Evolutionary conservation across 768 basidiomycete species (phyloP).

Genomic region (Coprinopsis strossmayeri): DNA sequence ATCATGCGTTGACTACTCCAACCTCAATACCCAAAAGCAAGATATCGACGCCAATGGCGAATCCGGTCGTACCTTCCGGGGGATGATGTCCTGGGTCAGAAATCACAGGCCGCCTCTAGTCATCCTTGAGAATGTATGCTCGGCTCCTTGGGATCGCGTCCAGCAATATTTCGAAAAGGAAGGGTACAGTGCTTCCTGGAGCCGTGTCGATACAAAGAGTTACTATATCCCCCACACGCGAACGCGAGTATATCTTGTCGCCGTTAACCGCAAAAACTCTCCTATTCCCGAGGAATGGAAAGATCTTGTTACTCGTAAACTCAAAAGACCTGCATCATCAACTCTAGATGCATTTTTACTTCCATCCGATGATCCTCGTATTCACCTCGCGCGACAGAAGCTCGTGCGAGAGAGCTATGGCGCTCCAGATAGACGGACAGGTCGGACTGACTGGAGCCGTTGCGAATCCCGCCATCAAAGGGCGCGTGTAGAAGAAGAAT

Average conservation of each 20-base stretch:
- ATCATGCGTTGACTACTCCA: slow-evolving; percentile 97
- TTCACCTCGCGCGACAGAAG: slow-evolving; percentile 82
- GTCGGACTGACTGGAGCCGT: slow-evolving; percentile 83
- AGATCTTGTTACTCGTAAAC: slow-evolving; percentile 45
- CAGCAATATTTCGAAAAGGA: slow-evolving; percentile 65
- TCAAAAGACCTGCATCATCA: slow-evolving; percentile 81
- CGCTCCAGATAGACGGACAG: slow-evolving; percentile 58
- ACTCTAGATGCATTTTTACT: slow-evolving; percentile 91
- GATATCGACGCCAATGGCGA: slow-evolving; percentile 86
- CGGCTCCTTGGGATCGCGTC: slow-evolving; percentile 83
- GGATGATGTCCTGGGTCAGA: slow-evolving; percentile 91
- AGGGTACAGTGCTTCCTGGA: slow-evolving; percentile 65
- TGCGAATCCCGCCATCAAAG: slow-evolving; percentile 91
- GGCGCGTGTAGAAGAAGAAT: slow-evolving; percentile 73
- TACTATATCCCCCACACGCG: slow-evolving; percentile 96
- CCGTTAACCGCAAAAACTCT: slow-evolving; percentile 59
- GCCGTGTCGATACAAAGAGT: slow-evolving; percentile 77
- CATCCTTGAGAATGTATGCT: slow-evolving; percentile 90
- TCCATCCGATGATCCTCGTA: slow-evolving; percentile 84
- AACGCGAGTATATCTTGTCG: slow-evolving; percentile 82
- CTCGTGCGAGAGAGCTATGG: slow-evolving; percentile 66
- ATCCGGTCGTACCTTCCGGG: slow-evolving; percentile 88
- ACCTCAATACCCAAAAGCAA: slow-evolving; percentile 88
- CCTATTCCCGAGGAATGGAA: slow-evolving; percentile 66
- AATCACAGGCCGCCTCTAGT: slow-evolving; percentile 87